Evolutionary conservation across 2,329 filamentous ascomycete genomes (phyloP).

Genomic region (Fusarium veterinarium): DNA sequence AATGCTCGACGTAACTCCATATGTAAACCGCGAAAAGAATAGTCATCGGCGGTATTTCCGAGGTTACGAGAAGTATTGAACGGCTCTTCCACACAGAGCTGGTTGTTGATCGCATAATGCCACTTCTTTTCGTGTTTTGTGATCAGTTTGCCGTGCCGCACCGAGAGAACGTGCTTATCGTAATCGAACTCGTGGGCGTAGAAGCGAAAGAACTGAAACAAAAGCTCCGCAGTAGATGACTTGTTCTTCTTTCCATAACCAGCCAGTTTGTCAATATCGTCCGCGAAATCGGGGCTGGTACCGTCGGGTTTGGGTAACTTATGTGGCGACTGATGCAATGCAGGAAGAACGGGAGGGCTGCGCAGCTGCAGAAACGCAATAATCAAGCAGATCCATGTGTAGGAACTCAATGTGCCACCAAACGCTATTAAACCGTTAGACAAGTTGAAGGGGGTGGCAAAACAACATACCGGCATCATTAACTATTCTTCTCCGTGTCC

Average conservation of each 20-base stretch:
- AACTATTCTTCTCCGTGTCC: conserved; percentile 91
- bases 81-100: conserved; percentile 94
- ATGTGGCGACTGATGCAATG: conserved; percentile 76
- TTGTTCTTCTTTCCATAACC: conserved; percentile 84
- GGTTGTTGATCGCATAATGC: conserved; percentile 82
- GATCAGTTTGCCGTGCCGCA: conserved; percentile 82
- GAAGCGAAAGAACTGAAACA: conserved; percentile 95
- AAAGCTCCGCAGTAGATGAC: conserved; percentile 83
- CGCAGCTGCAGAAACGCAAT: conserved; percentile 94
- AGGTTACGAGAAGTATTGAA: conserved; percentile 92
- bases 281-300: conserved; percentile 81
- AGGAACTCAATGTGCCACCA: conserved; percentile 94
- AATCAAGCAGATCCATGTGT: conserved; percentile 99
- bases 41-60: conserved; percentile 96
- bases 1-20: conserved; percentile 90
- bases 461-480: conserved; percentile 90
- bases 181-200: conserved; percentile 96
- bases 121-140: conserved; percentile 89
- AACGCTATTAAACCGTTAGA: conserved; percentile 69
- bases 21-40: conserved; percentile 91
- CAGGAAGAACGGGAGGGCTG: conserved; percentile 84
- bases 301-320: conserved; percentile 69
- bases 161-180: conserved; percentile 83
- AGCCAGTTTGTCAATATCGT: conserved; percentile 79
- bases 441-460: background rate